Conservation (phyloP, 805 yeast genomes). For the Yamadazyma phyllophila region DNA sequence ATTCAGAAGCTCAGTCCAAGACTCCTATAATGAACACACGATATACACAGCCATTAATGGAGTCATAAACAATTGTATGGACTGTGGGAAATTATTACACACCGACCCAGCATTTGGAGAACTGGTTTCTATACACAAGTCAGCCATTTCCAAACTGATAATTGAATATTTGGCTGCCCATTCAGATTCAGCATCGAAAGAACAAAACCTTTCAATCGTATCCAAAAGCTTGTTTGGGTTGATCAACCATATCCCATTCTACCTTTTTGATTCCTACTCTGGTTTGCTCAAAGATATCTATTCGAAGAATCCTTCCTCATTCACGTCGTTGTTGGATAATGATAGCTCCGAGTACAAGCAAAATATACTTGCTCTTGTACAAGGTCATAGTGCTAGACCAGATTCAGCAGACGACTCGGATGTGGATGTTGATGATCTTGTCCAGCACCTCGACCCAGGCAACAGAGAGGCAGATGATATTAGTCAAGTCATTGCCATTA, state of each 20-base stretch:
- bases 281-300: not conserved
- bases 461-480: not conserved
- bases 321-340: not conserved
- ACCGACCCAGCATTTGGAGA: slow-evolving; percentile 31
- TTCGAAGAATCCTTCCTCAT: not conserved
- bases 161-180: slow-evolving; percentile 26
- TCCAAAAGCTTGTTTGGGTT: slow-evolving; percentile 41
- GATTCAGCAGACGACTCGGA: not conserved
- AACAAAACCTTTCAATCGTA: slow-evolving; percentile 35
- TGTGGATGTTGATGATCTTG: slow-evolving; percentile 2
- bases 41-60: slow-evolving; percentile 27
- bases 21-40: slow-evolving; percentile 24
- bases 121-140: slow-evolving; percentile 36
- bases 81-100: slow-evolving; percentile 26
- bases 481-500: slow-evolving; percentile 4
- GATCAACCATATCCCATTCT: slow-evolving; percentile 3
- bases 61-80: slow-evolving; percentile 29
- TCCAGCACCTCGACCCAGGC: not conserved
- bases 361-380: too few species aligned
- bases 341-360: too few species aligned
- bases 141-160: slow-evolving; percentile 25
- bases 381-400: too few species aligned
- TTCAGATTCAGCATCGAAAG: slow-evolving; percentile 26
- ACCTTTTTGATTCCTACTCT: not conserved
- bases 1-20: slow-evolving; percentile 21